phyloP scores from a whole-genome alignment of 306 rosid genomes.

The Urtica urens region DNA sequence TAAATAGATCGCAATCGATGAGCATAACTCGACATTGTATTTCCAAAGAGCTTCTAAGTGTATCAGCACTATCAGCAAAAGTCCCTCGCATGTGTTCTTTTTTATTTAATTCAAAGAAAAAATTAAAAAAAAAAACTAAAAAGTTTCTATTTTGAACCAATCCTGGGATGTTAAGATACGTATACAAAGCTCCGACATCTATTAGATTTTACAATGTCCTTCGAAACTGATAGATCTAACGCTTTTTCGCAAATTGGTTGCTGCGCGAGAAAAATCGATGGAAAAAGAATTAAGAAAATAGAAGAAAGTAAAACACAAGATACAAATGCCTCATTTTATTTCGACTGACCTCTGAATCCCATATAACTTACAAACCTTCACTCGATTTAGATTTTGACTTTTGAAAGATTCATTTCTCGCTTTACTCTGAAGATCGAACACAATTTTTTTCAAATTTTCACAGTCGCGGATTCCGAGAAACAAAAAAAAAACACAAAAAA shows the following conservation, averaged over 20 bases:
- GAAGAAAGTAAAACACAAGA: conserved; percentile 1
- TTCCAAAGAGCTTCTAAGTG: conserved; percentile 15
- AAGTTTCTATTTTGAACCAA: conserved; percentile 1
- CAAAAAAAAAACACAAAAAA: no score
- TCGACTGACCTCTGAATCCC: conserved; percentile 8
- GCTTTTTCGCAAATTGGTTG: neutral
- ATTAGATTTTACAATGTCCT: conserved; percentile 3
- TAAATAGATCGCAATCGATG: conserved; percentile 31
- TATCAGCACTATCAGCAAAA: conserved; percentile 19
- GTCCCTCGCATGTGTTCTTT: neutral
- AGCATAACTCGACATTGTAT: conserved; percentile 24
- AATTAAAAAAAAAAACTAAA: neutral
- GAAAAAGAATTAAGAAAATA: neutral
- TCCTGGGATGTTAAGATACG: neutral
- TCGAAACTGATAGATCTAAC: conserved; percentile 9
- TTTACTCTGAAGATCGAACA: conserved; percentile 2
- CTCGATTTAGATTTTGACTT: conserved; percentile 4
- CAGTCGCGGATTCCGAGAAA: conserved; percentile 2
- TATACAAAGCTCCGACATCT: conserved; percentile 16
- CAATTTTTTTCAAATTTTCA: conserved; percentile 7
- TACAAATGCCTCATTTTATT: conserved; percentile 4
- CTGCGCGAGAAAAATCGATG: conserved; percentile 2
- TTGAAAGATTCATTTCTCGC: neutral
- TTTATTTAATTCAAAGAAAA: conserved; percentile 4
- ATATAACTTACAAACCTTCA: conserved; percentile 8